These are phyloP conservation scores for Aspergillus texensis DNA, from an alignment of 2,329 filamentous ascomycete species.

Conservation along the genomic window DNA sequence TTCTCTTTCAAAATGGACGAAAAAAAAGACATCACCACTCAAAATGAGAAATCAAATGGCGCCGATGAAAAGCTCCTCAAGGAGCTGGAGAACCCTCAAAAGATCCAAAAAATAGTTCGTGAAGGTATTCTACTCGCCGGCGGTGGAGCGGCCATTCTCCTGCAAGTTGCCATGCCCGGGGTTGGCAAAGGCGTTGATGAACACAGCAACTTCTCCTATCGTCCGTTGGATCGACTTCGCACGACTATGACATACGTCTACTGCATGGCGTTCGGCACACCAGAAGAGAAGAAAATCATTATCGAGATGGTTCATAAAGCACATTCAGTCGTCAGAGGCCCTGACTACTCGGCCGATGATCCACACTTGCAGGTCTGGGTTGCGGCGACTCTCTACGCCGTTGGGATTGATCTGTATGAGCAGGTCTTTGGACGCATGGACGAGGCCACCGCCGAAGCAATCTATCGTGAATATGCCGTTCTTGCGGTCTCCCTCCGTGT, in stretches of 20 bases:
- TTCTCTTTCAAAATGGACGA: background rate
- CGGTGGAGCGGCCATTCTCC: conserved; percentile 9
- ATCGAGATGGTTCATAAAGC: conserved; percentile 7
- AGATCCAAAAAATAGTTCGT: background rate
- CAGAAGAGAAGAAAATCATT: conserved; percentile 5
- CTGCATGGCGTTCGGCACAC: conserved; percentile 9
- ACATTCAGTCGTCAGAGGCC: conserved; percentile 5
- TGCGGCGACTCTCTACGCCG: conserved; percentile 10
- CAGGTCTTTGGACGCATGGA: background rate
- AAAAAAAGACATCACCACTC: background rate
- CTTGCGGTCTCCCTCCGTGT: conserved; percentile 10
- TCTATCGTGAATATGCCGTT: conserved; percentile 10
- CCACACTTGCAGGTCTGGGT: conserved; percentile 13
- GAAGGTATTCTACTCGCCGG: conserved; percentile 8
- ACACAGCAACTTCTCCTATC: conserved; percentile 10
- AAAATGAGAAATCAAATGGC: background rate
- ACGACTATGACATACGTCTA: conserved; percentile 10
- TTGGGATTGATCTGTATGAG: conserved; percentile 5
- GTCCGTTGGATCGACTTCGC: conserved; percentile 5
- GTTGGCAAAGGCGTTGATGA: conserved; percentile 11
- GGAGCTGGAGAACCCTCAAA: background rate
- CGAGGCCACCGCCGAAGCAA: conserved; percentile 5
- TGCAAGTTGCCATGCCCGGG: conserved; percentile 12
- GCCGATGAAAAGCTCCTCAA: background rate
- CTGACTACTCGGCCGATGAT: conserved; percentile 9